Base-by-base conservation (phyloP, 495 filamentous ascomycete species). In the Penicillium paxilli region DNA sequence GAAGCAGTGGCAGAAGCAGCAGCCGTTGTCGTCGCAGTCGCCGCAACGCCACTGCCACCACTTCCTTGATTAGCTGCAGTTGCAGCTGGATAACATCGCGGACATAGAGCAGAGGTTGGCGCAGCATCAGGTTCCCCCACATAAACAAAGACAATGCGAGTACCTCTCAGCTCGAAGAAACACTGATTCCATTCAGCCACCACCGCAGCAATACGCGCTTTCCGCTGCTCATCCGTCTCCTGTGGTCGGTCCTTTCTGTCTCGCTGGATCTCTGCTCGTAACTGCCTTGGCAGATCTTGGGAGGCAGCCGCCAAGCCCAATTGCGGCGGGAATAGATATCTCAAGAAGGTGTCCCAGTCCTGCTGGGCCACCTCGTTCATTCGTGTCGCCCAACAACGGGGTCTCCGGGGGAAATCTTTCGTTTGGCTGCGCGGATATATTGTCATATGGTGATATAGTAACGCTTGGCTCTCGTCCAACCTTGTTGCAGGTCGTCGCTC, bases 291-390 rank as follows among this genome's bases (percentile, higher is more conserved):
- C 19, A 77, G 60, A 48, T 74, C 64, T 7, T 69, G 64, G 1
- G 71, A 76, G 7, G 69, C 58, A 4, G 75, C 70, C 14, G 75
- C 73, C 11, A 71, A 64, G 8, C 71, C 72, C 16, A 76, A 57
- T 42, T 76, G 65, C 11, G 73, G 60, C 2, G 75, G 72, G 32
- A 82, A 77, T 1, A 81, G 63, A 52, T 76, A 71, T n/a, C 72
- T 69, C 33, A 80, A 44, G 50, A 81, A 82, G 11, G 70, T 74
- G 45, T 77, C 72, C 79, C 79, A 82, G 59, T 82, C 79, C 56
- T 74, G 71, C 57, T 74, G 73, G 38, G 61, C 57, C 10, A 81
- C 67, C 25, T 79, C 73, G 38, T 70, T 53, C 37, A 59, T 61
- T 12, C 68, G 63, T 11, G 70, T 59, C 21, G 57, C 68, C 71